Evolutionary conservation across 2,329 filamentous ascomycete genomes (phyloP).

Genomic region (Exserohilum rostratum): DNA sequence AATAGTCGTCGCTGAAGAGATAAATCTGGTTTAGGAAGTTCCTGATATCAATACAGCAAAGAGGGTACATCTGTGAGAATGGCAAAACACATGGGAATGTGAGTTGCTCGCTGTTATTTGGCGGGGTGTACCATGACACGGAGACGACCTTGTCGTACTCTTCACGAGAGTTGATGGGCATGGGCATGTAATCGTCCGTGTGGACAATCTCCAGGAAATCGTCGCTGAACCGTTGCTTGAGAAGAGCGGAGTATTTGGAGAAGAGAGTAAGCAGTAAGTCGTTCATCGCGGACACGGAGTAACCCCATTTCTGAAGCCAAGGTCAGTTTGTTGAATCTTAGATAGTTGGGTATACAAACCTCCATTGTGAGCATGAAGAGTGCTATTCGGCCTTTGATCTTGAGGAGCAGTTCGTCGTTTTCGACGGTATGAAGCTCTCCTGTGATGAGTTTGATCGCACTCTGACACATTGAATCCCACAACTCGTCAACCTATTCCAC

Average conservation of each 20-base stretch:
- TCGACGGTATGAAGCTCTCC: conserved; percentile 79
- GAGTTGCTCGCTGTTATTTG: conserved; percentile 58
- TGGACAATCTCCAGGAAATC: conserved; percentile 90
- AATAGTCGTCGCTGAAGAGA: conserved; percentile 95
- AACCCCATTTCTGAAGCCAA: conserved; percentile 75
- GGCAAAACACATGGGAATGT: conserved; percentile 92
- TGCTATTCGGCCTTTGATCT: conserved; percentile 90
- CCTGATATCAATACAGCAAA: conserved; percentile 97
- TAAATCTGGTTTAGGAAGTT: conserved; percentile 99
- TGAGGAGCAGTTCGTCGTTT: conserved; percentile 88
- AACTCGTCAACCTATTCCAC: conserved; percentile 81
- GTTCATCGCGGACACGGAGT: conserved; percentile 81
- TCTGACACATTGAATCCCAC: conserved; percentile 97
- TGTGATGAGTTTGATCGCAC: conserved; percentile 80
- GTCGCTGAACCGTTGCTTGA: conserved; percentile 90
- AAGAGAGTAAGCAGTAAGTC: conserved; percentile 87
- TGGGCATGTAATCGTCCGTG: conserved; percentile 99
- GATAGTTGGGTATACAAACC: conserved; percentile 56
- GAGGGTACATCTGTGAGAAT: conserved; percentile 98
- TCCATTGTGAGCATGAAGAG: conserved; percentile 99
- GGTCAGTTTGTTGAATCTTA: conserved; percentile 10
- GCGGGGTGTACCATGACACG: conserved; percentile 90
- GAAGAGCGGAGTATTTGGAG: conserved; percentile 87
- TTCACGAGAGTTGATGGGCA: conserved; percentile 88
- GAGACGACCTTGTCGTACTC: conserved; percentile 96